A percentile compares a stretch with the other conserved stretches of the same genome.
These are phyloP conservation scores for Solanum hybrid DNA, from an alignment of 305 asterid species.

Conservation along the genomic window DNA sequence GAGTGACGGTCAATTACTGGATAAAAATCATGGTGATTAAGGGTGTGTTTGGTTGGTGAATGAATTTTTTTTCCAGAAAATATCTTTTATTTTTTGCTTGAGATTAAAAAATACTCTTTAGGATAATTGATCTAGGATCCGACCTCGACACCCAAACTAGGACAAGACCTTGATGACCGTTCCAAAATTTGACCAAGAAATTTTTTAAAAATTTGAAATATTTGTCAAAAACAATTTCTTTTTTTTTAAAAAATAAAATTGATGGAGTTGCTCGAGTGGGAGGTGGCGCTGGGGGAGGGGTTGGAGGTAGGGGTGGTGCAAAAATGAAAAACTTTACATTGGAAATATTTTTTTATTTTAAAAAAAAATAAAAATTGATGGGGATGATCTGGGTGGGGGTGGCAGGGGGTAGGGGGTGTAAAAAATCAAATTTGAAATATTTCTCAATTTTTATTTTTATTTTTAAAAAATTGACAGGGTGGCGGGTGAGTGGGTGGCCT, in stretches of 20 bases:
- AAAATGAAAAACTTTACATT: too few relatives aligned
- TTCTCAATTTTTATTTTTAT: too few relatives aligned
- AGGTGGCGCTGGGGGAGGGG: neutral
- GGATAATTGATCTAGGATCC: neutral
- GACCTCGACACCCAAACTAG: neutral
- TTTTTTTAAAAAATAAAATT: too few relatives aligned
- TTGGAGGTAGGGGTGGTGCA: neutral
- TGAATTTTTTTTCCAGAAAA: too few relatives aligned
- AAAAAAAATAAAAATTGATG: neutral
- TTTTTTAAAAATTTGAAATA: too few relatives aligned
- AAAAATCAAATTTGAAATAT: too few relatives aligned
- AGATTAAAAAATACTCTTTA: neutral
- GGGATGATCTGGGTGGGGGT: neutral
- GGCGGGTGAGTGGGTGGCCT: neutral
- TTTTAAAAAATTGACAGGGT: neutral
- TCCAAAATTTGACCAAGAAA: too few relatives aligned
- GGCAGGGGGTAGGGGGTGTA: neutral
- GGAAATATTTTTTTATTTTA: too few relatives aligned
- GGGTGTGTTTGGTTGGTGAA: neutral
- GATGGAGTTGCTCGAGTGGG: neutral
- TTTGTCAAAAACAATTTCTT: too few relatives aligned
- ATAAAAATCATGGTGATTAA: neutral
- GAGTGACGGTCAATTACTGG: neutral
- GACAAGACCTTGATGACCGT: neutral
- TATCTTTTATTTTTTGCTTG: neutral